Percentiles rank a stretch among this genome's conserved stretches.
These are phyloP conservation scores for Dioscorea dumetorum DNA, from an alignment of 106 monocot species.

Conservation along the genomic window DNA sequence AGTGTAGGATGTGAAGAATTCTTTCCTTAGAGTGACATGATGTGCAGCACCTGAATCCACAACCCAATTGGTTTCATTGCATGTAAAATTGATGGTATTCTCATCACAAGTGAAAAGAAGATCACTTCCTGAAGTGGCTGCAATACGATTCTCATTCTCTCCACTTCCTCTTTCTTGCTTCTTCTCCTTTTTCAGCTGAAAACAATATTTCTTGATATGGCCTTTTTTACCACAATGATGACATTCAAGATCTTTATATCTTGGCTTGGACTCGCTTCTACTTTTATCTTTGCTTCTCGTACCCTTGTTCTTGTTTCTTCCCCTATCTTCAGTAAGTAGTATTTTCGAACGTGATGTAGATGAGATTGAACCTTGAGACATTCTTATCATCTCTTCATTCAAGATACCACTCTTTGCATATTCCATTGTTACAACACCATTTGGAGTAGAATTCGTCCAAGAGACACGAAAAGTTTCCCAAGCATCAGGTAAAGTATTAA, in stretches of 20 bases:
- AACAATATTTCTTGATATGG: not conserved
- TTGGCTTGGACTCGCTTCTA: not conserved
- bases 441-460: not conserved
- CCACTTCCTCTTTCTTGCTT: not conserved
- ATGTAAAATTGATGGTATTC: not conserved
- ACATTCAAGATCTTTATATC: not conserved
- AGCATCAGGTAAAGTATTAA: not conserved
- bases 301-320: not conserved
- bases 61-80: not conserved
- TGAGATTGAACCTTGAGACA: not conserved
- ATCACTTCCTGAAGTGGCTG: no score
- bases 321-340: not conserved
- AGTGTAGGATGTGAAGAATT: constrained; percentile 9
- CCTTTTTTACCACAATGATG: not conserved
- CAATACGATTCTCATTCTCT: no score
- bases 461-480: no score
- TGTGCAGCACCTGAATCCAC: constrained; percentile 2
- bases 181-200: not conserved
- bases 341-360: not conserved
- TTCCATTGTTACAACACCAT: not conserved
- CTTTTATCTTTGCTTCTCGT: not conserved
- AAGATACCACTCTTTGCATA: not conserved
- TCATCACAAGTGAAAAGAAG: not conserved
- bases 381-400: not conserved
- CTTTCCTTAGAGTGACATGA: no score